phyloP scores from a whole-genome alignment of 345 rosid species.

The Physaria fendleri region DNA sequence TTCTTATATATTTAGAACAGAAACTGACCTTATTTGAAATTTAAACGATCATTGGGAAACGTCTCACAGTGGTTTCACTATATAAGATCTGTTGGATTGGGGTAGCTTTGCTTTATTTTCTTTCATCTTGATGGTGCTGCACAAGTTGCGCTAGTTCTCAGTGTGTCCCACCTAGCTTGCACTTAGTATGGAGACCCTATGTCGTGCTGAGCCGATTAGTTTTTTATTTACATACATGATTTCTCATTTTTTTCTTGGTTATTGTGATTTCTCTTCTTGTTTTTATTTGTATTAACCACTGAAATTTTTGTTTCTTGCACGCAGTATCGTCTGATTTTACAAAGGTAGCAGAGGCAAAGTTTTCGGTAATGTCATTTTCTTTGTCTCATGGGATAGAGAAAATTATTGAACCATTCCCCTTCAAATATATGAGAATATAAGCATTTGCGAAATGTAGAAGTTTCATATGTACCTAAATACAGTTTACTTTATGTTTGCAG shows the following conservation, averaged over 20 bases:
- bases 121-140: slow-evolving; percentile 6
- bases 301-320: slow-evolving; percentile 33
- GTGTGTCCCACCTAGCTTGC: background rate
- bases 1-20: background rate
- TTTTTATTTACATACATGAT: slow-evolving; percentile 5
- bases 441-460: background rate
- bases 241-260: slow-evolving; percentile 1
- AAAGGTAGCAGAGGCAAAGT: slow-evolving; percentile 70
- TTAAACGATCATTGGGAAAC: background rate
- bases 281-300: slow-evolving; percentile 1
- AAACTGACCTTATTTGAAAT: background rate
- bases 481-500: slow-evolving; percentile 42
- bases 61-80: background rate
- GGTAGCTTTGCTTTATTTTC: slow-evolving; percentile 4
- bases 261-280: background rate
- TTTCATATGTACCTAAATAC: background rate
- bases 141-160: slow-evolving; percentile 9
- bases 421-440: slow-evolving; percentile 1
- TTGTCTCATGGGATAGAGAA: slow-evolving; percentile 4
- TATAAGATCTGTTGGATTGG: background rate
- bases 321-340: slow-evolving; percentile 70
- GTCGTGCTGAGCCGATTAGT: slow-evolving; percentile 3
- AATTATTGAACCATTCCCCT: background rate
- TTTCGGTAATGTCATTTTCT: slow-evolving; percentile 55
- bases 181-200: slow-evolving; percentile 12